Evolutionary conservation across 257 asterid genomes (phyloP).

Genomic region (Osmanthus fragrans): DNA sequence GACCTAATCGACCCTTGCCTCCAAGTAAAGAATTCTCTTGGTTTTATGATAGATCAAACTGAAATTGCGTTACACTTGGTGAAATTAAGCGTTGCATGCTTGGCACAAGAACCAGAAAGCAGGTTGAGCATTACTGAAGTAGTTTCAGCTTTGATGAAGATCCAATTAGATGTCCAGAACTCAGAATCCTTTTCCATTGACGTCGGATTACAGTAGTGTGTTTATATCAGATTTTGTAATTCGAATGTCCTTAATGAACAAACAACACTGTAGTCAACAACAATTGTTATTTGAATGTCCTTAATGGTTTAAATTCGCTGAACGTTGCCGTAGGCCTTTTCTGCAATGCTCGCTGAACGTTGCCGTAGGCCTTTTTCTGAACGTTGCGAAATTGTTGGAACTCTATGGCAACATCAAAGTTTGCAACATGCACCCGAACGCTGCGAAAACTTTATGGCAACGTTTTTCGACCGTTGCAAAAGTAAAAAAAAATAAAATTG

Average conservation of each 20-base stretch:
- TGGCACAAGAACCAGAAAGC: constrained; percentile 43
- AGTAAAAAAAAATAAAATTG: too few relatives aligned
- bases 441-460: too few relatives aligned
- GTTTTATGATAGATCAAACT: constrained; percentile 52
- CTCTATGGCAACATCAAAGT: too few relatives aligned
- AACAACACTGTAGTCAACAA: background rate
- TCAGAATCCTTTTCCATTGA: constrained; percentile 32
- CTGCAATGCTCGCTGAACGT: too few relatives aligned
- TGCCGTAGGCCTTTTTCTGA: too few relatives aligned
- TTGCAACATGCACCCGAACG: too few relatives aligned
- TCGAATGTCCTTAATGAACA: background rate
- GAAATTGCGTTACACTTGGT: constrained; percentile 49
- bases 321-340: too few relatives aligned
- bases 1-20: constrained; percentile 50
- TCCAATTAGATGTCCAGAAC: constrained; percentile 50
- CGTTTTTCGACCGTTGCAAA: too few relatives aligned
- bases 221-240: background rate
- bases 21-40: constrained; percentile 57
- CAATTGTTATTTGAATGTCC: too few relatives aligned
- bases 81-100: constrained; percentile 47
- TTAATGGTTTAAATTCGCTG: too few relatives aligned
- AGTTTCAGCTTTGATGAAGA: constrained; percentile 47
- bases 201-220: background rate
- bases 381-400: too few relatives aligned
- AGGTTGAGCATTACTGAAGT: constrained; percentile 56